Conservation (phyloP, 2,329 filamentous ascomycete species). For the Harringtonia lauricola region DNA sequence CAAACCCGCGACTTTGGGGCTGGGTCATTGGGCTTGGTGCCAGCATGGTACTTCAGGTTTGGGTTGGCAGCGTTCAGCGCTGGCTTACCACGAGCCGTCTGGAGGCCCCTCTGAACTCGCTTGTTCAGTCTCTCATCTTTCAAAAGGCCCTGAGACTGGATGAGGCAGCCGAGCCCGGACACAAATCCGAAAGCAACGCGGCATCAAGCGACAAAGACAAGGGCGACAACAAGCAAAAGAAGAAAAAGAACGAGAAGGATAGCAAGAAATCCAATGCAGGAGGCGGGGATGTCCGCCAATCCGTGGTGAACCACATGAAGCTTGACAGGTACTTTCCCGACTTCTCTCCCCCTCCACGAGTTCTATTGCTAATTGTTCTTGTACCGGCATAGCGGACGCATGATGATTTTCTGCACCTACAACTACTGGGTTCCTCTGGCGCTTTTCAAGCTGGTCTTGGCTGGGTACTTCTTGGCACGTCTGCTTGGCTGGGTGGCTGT, state of each 20-base stretch:
- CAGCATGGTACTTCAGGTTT: constrained; percentile 20
- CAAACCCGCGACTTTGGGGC: constrained; percentile 17
- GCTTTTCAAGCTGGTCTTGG: constrained; percentile 21
- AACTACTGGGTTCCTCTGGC: constrained; percentile 23
- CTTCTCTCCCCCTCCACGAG: no score
- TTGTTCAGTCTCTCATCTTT: constrained; percentile 24
- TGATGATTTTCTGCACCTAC: constrained; percentile 20
- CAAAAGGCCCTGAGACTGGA: constrained; percentile 23
- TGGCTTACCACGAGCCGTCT: constrained; percentile 23
- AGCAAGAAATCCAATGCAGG: not conserved
- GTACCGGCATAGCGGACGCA: constrained; percentile 14
- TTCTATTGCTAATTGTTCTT: no score
- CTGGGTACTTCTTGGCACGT: constrained; percentile 18
- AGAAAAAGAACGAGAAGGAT: not conserved
- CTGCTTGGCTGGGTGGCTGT: constrained; percentile 22
- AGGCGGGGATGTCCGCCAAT: constrained; percentile 18
- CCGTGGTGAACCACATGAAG: constrained; percentile 25
- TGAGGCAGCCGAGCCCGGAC: constrained; percentile 17
- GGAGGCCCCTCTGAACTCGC: constrained; percentile 19
- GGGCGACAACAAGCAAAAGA: not conserved
- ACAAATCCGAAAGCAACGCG: not conserved
- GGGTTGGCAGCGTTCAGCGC: constrained; percentile 18
- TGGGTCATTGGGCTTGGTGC: constrained; percentile 21
- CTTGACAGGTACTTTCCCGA: constrained; percentile 18
- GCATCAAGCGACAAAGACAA: not conserved